Evolutionary conservation across 1,284 basidiomycete species (phyloP).

Genomic region (Cutaneotrichosporon spelunceum): DNA sequence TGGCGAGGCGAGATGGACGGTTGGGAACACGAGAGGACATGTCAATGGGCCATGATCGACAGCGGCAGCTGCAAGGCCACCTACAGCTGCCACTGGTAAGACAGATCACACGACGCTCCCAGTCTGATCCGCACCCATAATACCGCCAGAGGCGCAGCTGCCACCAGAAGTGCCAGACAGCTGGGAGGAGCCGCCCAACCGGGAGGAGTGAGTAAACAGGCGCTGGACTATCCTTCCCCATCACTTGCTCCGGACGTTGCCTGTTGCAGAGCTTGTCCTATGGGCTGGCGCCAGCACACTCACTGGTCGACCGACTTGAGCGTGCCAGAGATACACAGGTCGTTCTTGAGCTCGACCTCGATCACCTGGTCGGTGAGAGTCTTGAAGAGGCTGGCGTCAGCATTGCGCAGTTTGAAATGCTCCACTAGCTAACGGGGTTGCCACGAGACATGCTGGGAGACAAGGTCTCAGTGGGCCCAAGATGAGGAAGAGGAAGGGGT

Average conservation of each 20-base stretch:
- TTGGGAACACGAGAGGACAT: not conserved
- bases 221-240: not conserved
- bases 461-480: not conserved
- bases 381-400: conserved; percentile 73
- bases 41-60: no score
- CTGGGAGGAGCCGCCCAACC: no score
- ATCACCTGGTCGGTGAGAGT: conserved; percentile 95
- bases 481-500: not conserved
- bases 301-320: conserved; percentile 98
- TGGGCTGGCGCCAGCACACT: conserved; percentile 41
- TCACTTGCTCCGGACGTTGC: not conserved
- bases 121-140: no score
- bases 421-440: no score
- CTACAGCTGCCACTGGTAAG: not conserved
- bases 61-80: no score
- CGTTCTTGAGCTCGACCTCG: conserved; percentile 98
- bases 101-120: not conserved
- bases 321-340: conserved; percentile 92
- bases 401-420: no score
- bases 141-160: no score
- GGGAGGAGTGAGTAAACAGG: no score
- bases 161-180: no score
- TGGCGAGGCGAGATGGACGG: not conserved
- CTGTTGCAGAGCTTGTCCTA: no score
- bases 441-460: not conserved